A percentile compares a stretch with the other conserved stretches of the same genome.
phyloP scores from a whole-genome alignment of 176 grass and related monocot species.

The Calamus simplicifolius region DNA sequence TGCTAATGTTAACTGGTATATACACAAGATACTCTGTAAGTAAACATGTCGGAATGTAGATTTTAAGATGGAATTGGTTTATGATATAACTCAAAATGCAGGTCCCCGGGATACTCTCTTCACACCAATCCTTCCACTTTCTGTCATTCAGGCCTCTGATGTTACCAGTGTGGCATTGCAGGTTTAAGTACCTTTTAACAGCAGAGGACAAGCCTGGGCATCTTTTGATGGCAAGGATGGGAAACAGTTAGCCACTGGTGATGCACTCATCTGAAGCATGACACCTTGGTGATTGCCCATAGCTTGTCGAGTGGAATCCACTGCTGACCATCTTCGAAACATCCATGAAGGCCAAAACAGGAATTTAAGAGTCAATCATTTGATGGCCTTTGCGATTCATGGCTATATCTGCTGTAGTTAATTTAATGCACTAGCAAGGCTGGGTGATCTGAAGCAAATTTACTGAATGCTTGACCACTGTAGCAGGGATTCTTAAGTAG shows the following conservation, averaged over 20 bases:
- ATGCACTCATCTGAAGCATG: conserved; percentile 90
- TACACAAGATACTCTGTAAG: no score
- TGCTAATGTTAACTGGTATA: no score
- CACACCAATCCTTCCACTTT: conserved; percentile 93
- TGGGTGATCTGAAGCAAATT: no score
- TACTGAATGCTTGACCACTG: no score
- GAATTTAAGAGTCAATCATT: conserved; percentile 85
- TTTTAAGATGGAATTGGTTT: no score
- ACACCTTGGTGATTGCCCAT: conserved; percentile 81
- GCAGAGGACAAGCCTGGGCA: conserved; percentile 74
- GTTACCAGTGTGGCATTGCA: conserved; percentile 75
- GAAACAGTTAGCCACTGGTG: conserved; percentile 59
- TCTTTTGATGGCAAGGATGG: conserved; percentile 94
- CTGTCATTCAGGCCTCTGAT: conserved; percentile 91
- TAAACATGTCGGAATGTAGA: no score
- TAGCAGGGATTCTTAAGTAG: no score
- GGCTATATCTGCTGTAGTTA: no score
- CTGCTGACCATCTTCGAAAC: conserved; percentile 70
- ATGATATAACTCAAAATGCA: conserved; percentile 14
- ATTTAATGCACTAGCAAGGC: no score
- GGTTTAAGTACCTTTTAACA: conserved; percentile 77
- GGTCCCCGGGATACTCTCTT: conserved; percentile 93
- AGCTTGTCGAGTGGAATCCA: conserved; percentile 70
- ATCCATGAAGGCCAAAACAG: conserved; percentile 98
- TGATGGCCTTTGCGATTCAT: conserved; percentile 46